Base-by-base conservation (phyloP, 2,329 filamentous ascomycete genomes). In the Orbilia javanica region DNA sequence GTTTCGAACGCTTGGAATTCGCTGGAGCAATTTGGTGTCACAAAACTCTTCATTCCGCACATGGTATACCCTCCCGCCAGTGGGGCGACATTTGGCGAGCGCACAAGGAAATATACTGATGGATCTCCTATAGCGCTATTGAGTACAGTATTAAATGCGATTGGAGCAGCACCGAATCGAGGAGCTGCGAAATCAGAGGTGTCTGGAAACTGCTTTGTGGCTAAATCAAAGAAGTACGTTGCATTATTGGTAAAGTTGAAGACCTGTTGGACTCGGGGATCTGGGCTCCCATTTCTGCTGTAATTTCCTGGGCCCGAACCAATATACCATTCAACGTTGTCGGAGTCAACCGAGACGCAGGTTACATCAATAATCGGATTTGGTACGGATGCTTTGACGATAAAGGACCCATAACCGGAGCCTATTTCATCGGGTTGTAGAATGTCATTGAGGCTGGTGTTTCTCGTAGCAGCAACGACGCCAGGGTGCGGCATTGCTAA, bases 401-500 rank as follows among this genome's bases (percentile, higher is more conserved):
- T 86, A 82, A 93, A 95, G 52, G 90, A 88, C 8, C 92, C 92
- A 4, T 92, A 86, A 0, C 91, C 91, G 0, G 55, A 63, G 0
- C 85, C 87, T 7, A 90, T 84, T 22, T 90, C 89, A 4, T 87
- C 85, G 0, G 93, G 92, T 80, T 95, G 92, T 5, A 92, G 83
- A 31, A 96, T 92, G 0, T 84, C 83, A 80, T 95, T 95, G 4
- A 84, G 82, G 0, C 86, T 84, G 80, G 91, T 86, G 8, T 86
- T 87, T 0, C 90, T 90, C 0, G 92, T 92, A 15, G 86, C 84
- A 31, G 91, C 89, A 0, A 96, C 86, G 0, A 90, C 85, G 53
- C 85, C 89, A 0, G 90, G 86, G 81, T 96, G 93, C 0, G 93
- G 93, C 87, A 94, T 91, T 0, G 92, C 91, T 80, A 94, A 86